phyloP scores from a whole-genome alignment of 169 alveolate genomes.

The Plasmodium gallinaceum region DNA sequence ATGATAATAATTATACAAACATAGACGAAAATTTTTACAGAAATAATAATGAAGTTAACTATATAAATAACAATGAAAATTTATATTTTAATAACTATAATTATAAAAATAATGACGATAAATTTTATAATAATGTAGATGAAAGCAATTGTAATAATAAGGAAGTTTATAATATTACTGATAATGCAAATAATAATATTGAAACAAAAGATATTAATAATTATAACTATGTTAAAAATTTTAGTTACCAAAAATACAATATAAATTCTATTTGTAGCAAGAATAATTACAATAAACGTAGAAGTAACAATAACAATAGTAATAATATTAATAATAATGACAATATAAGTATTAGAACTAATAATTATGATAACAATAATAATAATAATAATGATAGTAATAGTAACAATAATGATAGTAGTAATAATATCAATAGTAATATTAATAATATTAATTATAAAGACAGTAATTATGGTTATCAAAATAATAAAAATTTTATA shows the following conservation, averaged over 20 bases:
- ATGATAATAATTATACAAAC: background rate
- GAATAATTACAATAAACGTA: background rate
- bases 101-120: background rate
- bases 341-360: background rate
- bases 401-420: background rate
- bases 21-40: background rate
- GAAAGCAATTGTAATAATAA: background rate
- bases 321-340: background rate
- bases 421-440: background rate
- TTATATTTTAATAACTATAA: background rate
- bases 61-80: background rate
- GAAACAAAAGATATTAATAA: background rate
- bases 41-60: background rate
- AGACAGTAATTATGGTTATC: background rate
- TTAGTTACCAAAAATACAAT: constrained; percentile 8
- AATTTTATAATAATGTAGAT: background rate
- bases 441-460: background rate
- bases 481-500: background rate
- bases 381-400: background rate
- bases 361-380: background rate
- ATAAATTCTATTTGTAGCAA: background rate
- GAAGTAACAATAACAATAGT: constrained; percentile 4
- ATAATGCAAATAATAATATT: background rate
- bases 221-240: constrained; percentile 2
- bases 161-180: background rate